These are phyloP conservation scores for Bruguiera hainesii DNA, from an alignment of 441 rosid species.

Conservation along the genomic window DNA sequence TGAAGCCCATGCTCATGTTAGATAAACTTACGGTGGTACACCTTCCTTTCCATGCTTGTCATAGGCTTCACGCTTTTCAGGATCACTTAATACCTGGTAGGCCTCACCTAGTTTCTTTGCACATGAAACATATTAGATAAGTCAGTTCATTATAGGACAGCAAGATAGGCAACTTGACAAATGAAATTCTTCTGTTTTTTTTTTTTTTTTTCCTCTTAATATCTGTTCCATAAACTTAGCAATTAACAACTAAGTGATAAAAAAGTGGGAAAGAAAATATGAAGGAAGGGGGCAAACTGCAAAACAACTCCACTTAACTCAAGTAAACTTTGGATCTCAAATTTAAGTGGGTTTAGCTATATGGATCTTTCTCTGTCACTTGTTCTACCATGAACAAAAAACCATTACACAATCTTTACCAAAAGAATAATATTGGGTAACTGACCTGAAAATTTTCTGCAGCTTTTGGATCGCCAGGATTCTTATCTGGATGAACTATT, in stretches of 20 bases:
- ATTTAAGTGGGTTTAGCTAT: too few species aligned
- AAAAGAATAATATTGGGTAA: constrained; percentile 5
- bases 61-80: constrained; percentile 80
- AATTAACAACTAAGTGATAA: too few species aligned
- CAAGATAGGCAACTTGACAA: not conserved
- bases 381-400: too few species aligned
- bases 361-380: too few species aligned
- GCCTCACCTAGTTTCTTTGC: constrained; percentile 88
- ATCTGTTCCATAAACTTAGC: too few species aligned
- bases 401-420: too few species aligned
- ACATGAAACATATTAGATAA: constrained; percentile 12
- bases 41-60: constrained; percentile 89
- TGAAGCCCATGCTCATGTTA: not conserved
- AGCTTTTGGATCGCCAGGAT: constrained; percentile 82
- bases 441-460: constrained; percentile 85
- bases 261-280: too few species aligned
- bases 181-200: not conserved
- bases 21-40: constrained; percentile 57
- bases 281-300: too few species aligned
- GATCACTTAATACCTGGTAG: constrained; percentile 89
- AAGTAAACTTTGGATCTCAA: too few species aligned
- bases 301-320: too few species aligned
- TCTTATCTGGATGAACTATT: constrained; percentile 92
- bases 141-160: constrained; percentile 6
- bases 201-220: not conserved